Evolutionary conservation across 371 early-diverging fungal species (phyloP).

Genomic region (Mucor plumbeus): DNA sequence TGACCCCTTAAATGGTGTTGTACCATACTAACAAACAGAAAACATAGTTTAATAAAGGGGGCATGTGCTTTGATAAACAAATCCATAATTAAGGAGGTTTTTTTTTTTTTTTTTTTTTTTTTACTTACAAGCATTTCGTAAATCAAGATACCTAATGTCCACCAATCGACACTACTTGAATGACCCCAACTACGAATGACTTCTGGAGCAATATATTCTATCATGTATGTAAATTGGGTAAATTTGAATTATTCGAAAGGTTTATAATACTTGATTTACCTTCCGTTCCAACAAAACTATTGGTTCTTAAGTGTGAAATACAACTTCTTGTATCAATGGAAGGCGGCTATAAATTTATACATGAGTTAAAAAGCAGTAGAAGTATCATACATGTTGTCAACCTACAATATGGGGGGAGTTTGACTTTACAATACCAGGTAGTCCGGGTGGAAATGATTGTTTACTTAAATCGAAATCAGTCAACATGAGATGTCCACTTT

Average conservation of each 20-base stretch:
- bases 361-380: background rate
- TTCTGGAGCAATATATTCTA: conserved; percentile 97
- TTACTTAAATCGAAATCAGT: conserved; percentile 96
- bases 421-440: conserved; percentile 78
- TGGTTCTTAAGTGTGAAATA: conserved; percentile 85
- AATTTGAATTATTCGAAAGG: background rate
- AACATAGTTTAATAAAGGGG: conserved; percentile 12
- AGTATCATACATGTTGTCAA: conserved; percentile 6
- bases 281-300: conserved; percentile 98
- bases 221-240: background rate
- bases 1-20: conserved; percentile 90
- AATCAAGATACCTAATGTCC: conserved; percentile 97
- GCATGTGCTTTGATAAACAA: conserved; percentile 2
- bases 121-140: conserved; percentile 92
- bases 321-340: conserved; percentile 88
- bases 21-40: conserved; percentile 63
- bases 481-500: conserved; percentile 94
- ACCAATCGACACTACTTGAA: conserved; percentile 97
- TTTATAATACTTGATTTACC: conserved; percentile 33
- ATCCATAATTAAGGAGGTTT: background rate
- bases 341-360: conserved; percentile 48
- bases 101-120: no score
- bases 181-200: conserved; percentile 91
- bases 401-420: conserved; percentile 58
- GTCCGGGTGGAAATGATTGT: conserved; percentile 76